Evolutionary conservation across 805 yeast species (phyloP).

Genomic region (Saccharomycopsis babjevae): DNA sequence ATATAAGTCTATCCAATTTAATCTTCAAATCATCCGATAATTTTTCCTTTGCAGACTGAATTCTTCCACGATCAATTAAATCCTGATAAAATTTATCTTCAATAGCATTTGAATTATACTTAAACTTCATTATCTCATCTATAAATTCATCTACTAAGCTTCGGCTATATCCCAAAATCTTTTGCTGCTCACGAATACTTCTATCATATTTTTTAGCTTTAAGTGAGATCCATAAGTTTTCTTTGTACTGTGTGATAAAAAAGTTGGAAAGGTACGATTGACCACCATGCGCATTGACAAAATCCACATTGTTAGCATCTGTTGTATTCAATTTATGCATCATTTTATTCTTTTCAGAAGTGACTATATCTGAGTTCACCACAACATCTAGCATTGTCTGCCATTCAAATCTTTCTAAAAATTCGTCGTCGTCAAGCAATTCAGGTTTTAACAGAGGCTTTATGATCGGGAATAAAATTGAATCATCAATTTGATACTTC

Average conservation of each 20-base stretch:
- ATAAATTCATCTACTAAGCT: constrained; percentile 64
- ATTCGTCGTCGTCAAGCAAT: constrained; percentile 27
- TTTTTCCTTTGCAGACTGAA: constrained; percentile 2
- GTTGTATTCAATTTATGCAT: constrained; percentile 23
- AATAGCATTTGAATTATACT: constrained; percentile 19
- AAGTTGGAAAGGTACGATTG: constrained; percentile 8
- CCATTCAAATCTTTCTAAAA: constrained; percentile 85
- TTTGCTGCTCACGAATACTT: constrained; percentile 66
- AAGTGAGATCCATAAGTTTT: constrained; percentile 80
- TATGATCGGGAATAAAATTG: constrained; percentile 19
- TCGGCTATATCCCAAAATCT: constrained; percentile 57
- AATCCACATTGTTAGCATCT: constrained; percentile 8
- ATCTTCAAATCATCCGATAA: constrained; percentile 4
- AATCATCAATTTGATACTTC: constrained; percentile 39
- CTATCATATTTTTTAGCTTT: constrained; percentile 75
- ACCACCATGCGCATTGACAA: constrained; percentile 13
- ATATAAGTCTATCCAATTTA: constrained; percentile 5
- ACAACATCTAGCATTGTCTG: constrained; percentile 87
- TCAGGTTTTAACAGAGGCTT: constrained; percentile 19
- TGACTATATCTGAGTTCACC: constrained; percentile 88
- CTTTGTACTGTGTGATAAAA: constrained; percentile 33
- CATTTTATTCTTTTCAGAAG: constrained; percentile 76
- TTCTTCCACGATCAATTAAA: background rate
- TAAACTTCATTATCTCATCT: constrained; percentile 57
- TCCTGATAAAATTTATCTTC: constrained; percentile 6